phyloP scores from a whole-genome alignment of 805 yeast genomes.

The Maudiozyma turicensis region DNA sequence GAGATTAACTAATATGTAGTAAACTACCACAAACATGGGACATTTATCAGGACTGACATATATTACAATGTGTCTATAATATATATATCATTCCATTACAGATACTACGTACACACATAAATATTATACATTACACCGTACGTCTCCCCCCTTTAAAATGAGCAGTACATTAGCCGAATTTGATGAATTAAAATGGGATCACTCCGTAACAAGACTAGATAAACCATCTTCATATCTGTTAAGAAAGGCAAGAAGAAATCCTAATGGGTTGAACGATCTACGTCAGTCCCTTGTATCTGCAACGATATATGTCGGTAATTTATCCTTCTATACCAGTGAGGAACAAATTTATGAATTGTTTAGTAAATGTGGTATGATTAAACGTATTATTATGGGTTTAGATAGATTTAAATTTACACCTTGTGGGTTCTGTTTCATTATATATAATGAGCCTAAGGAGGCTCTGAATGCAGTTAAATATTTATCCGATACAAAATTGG shows the following conservation, averaged over 20 bases:
- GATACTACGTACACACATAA: background rate
- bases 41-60: background rate
- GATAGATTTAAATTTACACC: conserved; percentile 88
- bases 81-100: background rate
- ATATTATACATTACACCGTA: background rate
- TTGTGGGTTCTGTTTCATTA: conserved; percentile 92
- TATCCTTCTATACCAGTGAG: conserved; percentile 85
- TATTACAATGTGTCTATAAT: no score
- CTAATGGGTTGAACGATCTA: conserved; percentile 50
- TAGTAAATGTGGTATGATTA: conserved; percentile 69
- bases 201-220: conserved; percentile 60
- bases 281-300: conserved; percentile 54
- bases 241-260: conserved; percentile 48
- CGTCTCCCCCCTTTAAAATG: background rate
- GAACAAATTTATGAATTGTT: conserved; percentile 88
- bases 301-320: conserved; percentile 85
- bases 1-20: no score
- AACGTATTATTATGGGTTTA: conserved; percentile 84
- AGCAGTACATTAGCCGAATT: conserved; percentile 39
- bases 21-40: no score
- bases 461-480: conserved; percentile 79
- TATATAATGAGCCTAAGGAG: conserved; percentile 56
- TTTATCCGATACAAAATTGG: conserved; percentile 71
- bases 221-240: conserved; percentile 61
- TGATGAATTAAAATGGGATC: conserved; percentile 45